A percentile compares a stretch with the other conserved stretches of the same genome.
Evolutionary conservation across 2,329 filamentous ascomycete species (phyloP).

Genomic region (Dendryphion nanum): DNA sequence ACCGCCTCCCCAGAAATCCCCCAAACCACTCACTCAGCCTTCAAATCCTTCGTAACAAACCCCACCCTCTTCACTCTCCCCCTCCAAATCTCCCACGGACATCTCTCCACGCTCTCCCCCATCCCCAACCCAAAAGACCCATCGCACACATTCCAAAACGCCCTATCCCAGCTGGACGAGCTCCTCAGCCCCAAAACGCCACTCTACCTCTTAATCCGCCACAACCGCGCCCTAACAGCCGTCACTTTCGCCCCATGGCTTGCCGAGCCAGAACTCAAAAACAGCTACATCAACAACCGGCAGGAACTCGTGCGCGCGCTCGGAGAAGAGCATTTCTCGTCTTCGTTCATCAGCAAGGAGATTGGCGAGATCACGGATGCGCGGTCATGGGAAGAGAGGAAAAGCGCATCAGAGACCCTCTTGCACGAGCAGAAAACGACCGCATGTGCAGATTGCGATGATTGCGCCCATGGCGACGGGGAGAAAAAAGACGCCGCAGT

Average conservation of each 20-base stretch:
- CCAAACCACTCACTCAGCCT: constrained; percentile 5
- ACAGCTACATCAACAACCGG: constrained; percentile 12
- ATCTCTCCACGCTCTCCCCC: constrained; percentile 4
- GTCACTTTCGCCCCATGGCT: constrained; percentile 27
- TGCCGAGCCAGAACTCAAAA: constrained; percentile 8
- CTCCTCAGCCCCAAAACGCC: constrained; percentile 12
- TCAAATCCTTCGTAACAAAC: constrained; percentile 10
- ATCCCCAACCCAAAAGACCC: constrained; percentile 4
- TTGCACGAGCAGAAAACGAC: neutral
- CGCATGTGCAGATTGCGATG: neutral
- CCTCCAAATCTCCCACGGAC: constrained; percentile 2
- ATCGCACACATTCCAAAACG: constrained; percentile 8
- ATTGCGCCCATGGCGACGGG: neutral
- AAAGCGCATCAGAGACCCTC: constrained; percentile 3
- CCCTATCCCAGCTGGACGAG: constrained; percentile 16
- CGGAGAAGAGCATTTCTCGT: constrained; percentile 13
- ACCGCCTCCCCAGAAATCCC: constrained; percentile 7
- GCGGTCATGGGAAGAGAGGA: constrained; percentile 25
- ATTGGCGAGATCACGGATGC: constrained; percentile 22
- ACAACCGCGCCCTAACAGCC: constrained; percentile 8
- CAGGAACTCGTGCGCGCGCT: constrained; percentile 11
- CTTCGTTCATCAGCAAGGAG: constrained; percentile 27
- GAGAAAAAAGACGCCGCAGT: neutral
- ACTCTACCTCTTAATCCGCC: constrained; percentile 21
- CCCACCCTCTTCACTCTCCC: constrained; percentile 10